These are phyloP conservation scores for Manihot esculenta DNA, from an alignment of 441 rosid species.

Conservation along the genomic window DNA sequence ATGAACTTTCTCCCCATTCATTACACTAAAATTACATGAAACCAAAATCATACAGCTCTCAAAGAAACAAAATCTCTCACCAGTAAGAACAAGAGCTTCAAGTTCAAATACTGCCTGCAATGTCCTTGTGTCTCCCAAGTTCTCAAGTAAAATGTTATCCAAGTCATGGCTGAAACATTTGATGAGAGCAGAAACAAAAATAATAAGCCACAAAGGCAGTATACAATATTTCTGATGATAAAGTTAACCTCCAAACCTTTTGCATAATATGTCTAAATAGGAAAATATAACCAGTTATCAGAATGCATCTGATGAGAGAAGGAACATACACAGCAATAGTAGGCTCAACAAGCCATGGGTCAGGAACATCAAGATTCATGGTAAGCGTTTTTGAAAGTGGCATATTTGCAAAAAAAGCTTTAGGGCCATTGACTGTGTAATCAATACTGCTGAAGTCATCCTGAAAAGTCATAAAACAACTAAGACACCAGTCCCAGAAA, in stretches of 20 bases:
- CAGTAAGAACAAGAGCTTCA: slow-evolving; percentile 98
- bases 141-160: slow-evolving; percentile 98
- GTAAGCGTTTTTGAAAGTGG: slow-evolving; percentile 98
- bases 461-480: slow-evolving; percentile 49
- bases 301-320: slow-evolving; percentile 19
- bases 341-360: slow-evolving; percentile 99
- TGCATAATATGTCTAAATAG: slow-evolving; percentile 2
- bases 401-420: slow-evolving; percentile 97
- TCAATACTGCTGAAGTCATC: slow-evolving; percentile 88
- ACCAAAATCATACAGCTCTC: neutral
- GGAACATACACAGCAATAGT: slow-evolving; percentile 89
- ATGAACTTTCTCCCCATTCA: neutral
- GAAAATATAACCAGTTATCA: slow-evolving; percentile 4
- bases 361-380: slow-evolving; percentile 99
- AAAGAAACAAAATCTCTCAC: slow-evolving; percentile 48
- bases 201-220: slow-evolving; percentile 11
- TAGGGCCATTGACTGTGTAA: slow-evolving; percentile 78
- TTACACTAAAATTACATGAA: slow-evolving; percentile 12
- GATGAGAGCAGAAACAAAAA: slow-evolving; percentile 24
- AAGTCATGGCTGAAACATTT: slow-evolving; percentile 78
- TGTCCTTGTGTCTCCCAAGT: slow-evolving; percentile 95
- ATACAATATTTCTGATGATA: neutral
- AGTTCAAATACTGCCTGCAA: slow-evolving; percentile 98
- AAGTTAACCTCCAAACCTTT: neutral
- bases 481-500: slow-evolving; percentile 31